Evolutionary conservation across 2,329 filamentous ascomycete genomes (phyloP).

Genomic region (Ambrosiella xylebori): DNA sequence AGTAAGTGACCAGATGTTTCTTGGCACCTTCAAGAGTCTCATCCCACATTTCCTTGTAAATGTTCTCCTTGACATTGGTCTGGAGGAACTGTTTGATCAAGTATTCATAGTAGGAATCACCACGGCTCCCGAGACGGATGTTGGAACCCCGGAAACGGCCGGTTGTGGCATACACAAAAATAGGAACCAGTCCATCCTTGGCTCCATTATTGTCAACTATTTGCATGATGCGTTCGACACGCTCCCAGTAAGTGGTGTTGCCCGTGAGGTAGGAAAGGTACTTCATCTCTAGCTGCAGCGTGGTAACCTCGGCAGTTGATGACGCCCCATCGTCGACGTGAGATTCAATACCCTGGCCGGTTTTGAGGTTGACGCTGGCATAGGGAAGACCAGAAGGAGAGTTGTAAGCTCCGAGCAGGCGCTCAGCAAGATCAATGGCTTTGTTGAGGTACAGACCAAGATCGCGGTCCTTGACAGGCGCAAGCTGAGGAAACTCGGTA

Average conservation of each 20-base stretch:
- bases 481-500: conserved; percentile 61
- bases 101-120: conserved; percentile 98
- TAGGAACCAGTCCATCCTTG: conserved; percentile 73
- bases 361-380: conserved; percentile 76
- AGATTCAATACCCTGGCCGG: conserved; percentile 57
- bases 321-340: conserved; percentile 76
- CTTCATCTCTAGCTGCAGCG: conserved; percentile 88
- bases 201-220: conserved; percentile 69
- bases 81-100: conserved; percentile 97
- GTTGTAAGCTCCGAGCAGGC: conserved; percentile 74
- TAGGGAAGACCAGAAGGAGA: conserved; percentile 74
- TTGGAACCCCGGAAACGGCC: conserved; percentile 71
- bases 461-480: conserved; percentile 55
- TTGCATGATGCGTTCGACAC: conserved; percentile 79
- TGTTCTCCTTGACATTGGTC: conserved; percentile 65
- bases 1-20: conserved; percentile 85
- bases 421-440: conserved; percentile 79
- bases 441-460: conserved; percentile 87
- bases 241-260: conserved; percentile 82
- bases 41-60: conserved; percentile 89
- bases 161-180: conserved; percentile 66
- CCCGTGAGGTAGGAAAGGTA: conserved; percentile 90
- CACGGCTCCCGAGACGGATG: conserved; percentile 80
- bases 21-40: conserved; percentile 71
- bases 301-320: conserved; percentile 85